These are phyloP conservation scores for Drechslerella stenobrocha DNA, from an alignment of 2,329 filamentous ascomycete species.

Conservation along the genomic window DNA sequence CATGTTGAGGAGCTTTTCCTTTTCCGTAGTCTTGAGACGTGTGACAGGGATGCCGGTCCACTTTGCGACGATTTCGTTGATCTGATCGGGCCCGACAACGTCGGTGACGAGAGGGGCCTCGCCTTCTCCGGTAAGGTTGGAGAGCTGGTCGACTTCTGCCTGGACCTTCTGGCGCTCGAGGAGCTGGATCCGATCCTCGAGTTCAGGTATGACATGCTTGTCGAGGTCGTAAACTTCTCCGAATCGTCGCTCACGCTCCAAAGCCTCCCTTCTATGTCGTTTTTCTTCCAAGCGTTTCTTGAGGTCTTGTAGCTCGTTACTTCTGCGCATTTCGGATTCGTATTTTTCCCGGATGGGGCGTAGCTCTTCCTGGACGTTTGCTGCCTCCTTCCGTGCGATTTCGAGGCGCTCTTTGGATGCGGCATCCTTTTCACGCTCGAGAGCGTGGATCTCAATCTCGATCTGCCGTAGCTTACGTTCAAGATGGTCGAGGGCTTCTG, in stretches of 20 bases:
- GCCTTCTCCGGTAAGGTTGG: slow-evolving; percentile 60
- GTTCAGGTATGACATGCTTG: slow-evolving; percentile 96
- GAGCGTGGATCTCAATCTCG: slow-evolving; percentile 94
- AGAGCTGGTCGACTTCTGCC: slow-evolving; percentile 63
- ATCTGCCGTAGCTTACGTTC: slow-evolving; percentile 88
- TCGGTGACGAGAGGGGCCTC: slow-evolving; percentile 78
- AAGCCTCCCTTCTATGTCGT: slow-evolving; percentile 88
- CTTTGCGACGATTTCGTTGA: slow-evolving; percentile 95
- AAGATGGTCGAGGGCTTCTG: slow-evolving; percentile 90
- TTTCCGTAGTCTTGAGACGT: slow-evolving; percentile 88
- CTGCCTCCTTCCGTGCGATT: slow-evolving; percentile 83
- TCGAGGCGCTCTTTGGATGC: slow-evolving; percentile 81
- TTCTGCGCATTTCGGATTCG: slow-evolving; percentile 85
- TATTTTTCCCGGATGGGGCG: slow-evolving; percentile 93
- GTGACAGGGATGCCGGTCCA: slow-evolving; percentile 99
- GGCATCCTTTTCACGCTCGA: slow-evolving; percentile 91
- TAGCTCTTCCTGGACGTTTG: slow-evolving; percentile 91
- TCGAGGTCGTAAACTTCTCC: slow-evolving; percentile 88
- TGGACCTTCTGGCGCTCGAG: slow-evolving; percentile 79
- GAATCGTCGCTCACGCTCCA: slow-evolving; percentile 82
- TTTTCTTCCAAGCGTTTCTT: slow-evolving; percentile 93
- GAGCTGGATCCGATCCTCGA: slow-evolving; percentile 74
- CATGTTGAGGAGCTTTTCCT: slow-evolving; percentile 98
- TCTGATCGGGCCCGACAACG: slow-evolving; percentile 92
- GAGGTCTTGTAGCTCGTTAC: slow-evolving; percentile 87